Evolutionary conservation across 2,329 filamentous ascomycete species (phyloP).

Genomic region (Trichoderma koningiopsis): DNA sequence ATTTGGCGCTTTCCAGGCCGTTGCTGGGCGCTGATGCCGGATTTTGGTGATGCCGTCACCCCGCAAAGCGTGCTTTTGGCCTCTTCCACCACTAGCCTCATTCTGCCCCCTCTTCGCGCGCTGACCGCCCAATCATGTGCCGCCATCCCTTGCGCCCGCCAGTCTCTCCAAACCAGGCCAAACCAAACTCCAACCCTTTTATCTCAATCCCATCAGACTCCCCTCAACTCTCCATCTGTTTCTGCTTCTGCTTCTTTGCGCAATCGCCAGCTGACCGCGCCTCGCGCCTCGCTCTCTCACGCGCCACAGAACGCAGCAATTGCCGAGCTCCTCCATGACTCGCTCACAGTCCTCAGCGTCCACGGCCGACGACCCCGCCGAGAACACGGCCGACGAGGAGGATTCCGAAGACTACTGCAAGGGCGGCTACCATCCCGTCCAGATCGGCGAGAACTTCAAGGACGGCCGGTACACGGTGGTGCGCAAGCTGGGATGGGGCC

Average conservation of each 20-base stretch:
- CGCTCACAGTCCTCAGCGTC: conserved; percentile 78
- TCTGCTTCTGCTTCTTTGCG: neutral
- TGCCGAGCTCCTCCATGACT: conserved; percentile 61
- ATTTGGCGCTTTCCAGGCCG: neutral
- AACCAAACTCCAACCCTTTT: conserved; percentile 12
- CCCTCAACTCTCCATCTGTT: neutral
- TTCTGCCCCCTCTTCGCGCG: neutral
- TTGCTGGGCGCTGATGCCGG: neutral
- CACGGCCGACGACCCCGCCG: conserved; percentile 77
- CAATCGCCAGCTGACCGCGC: conserved; percentile 10
- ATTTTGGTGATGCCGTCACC: conserved; percentile 15
- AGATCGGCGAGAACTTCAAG: conserved; percentile 95
- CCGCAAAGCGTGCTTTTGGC: conserved; percentile 13
- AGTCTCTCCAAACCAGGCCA: conserved; percentile 13
- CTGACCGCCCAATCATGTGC: conserved; percentile 22
- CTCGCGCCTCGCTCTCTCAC: conserved; percentile 9
- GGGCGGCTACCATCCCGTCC: conserved; percentile 94
- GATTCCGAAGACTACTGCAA: conserved; percentile 99
- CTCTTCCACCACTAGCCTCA: conserved; percentile 11
- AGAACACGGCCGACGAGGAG: conserved; percentile 96
- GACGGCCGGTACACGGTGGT: conserved; percentile 95
- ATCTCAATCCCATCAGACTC: neutral
- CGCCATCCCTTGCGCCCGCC: conserved; percentile 16
- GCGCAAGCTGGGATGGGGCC: conserved; percentile 95
- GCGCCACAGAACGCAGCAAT: conserved; percentile 53